Percentiles rank a stretch among this genome's conserved stretches.
These are phyloP conservation scores for Albatrellus sp. DNA, from an alignment of 1,284 basidiomycete genomes.

Conservation along the genomic window DNA sequence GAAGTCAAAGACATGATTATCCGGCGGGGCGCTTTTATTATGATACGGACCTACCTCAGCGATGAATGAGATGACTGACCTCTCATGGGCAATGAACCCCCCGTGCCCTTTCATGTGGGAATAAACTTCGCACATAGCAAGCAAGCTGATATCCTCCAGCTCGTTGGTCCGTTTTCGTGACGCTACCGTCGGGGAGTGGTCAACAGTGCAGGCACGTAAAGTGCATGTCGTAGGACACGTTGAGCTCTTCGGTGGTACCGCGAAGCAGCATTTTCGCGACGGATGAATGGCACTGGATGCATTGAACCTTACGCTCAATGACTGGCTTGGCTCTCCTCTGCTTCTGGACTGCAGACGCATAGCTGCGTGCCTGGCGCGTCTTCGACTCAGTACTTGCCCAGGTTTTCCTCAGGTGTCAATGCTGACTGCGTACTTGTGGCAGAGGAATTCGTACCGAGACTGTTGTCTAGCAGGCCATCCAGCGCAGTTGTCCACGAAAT, in stretches of 20 bases:
- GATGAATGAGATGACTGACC: background rate
- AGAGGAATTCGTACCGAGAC: too few species aligned
- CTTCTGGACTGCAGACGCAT: too few species aligned
- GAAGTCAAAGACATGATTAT: background rate
- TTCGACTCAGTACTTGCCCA: too few species aligned
- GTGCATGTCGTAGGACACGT: background rate
- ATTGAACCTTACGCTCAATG: background rate
- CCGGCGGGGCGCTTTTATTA: background rate
- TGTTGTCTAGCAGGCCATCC: too few species aligned
- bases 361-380: too few species aligned
- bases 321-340: background rate
- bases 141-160: background rate
- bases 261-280: background rate
- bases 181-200: background rate
- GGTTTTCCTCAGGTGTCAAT: too few species aligned
- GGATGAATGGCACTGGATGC: background rate
- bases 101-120: slow-evolving; percentile 1
- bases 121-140: slow-evolving; percentile 1
- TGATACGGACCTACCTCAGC: background rate
- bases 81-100: background rate
- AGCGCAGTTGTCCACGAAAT: too few species aligned
- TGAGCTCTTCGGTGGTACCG: slow-evolving; percentile 1
- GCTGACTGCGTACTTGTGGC: too few species aligned
- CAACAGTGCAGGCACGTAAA: background rate
- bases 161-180: slow-evolving; percentile 1